These are phyloP conservation scores for Ilyonectria mors-panacis DNA, from an alignment of 2,329 filamentous ascomycete genomes.

Conservation along the genomic window DNA sequence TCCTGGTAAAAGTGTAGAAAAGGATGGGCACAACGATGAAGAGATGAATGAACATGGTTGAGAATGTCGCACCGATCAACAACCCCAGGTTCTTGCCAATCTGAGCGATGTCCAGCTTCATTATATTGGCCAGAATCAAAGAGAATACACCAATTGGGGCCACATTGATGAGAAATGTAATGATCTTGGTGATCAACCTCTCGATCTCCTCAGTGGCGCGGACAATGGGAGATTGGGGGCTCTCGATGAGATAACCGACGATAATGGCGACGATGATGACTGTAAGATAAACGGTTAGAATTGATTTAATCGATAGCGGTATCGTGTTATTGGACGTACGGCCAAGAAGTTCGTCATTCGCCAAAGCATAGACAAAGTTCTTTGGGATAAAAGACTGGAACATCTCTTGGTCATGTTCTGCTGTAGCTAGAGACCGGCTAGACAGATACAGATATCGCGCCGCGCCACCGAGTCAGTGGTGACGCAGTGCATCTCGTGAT, in stretches of 20 bases:
- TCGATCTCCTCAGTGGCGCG: slow-evolving; percentile 63
- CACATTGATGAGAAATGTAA: slow-evolving; percentile 63
- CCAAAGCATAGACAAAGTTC: slow-evolving; percentile 64
- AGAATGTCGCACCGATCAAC: slow-evolving; percentile 63
- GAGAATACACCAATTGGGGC: slow-evolving; percentile 69
- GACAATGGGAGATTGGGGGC: slow-evolving; percentile 54
- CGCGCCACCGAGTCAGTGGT: slow-evolving; percentile 20
- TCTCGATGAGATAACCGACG: slow-evolving; percentile 62
- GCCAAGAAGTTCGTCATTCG: slow-evolving; percentile 61
- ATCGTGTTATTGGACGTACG: neutral
- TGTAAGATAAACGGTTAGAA: neutral
- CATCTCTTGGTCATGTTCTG: no score
- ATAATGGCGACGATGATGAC: slow-evolving; percentile 63
- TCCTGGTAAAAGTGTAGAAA: slow-evolving; percentile 57
- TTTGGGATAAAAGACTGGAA: slow-evolving; percentile 64
- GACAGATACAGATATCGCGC: neutral
- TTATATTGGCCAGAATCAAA: slow-evolving; percentile 66
- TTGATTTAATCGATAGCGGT: neutral
- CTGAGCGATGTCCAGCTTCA: slow-evolving; percentile 62
- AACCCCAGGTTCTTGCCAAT: slow-evolving; percentile 66
- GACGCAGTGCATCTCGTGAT: slow-evolving; percentile 15
- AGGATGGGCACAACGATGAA: slow-evolving; percentile 62
- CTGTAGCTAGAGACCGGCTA: neutral
- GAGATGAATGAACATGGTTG: slow-evolving; percentile 63
- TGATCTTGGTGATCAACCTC: slow-evolving; percentile 61